phyloP scores from a whole-genome alignment of 352 stramenopile genomes.

The Phytophthora ohioensis region DNA sequence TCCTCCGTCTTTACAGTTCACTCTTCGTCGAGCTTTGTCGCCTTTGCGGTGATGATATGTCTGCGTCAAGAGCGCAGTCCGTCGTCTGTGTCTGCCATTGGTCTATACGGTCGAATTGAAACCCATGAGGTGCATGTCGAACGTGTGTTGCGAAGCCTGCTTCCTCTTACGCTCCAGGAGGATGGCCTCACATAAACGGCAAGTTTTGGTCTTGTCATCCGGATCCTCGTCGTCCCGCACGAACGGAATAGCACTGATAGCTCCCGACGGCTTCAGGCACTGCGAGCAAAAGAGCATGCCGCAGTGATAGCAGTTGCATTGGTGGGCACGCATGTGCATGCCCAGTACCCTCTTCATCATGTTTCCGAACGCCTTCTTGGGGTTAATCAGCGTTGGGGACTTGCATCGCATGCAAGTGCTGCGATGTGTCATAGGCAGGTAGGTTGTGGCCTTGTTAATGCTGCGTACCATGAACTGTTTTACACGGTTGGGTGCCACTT shows the following conservation, averaged over 20 bases:
- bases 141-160: conserved; percentile 52
- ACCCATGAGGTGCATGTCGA: conserved; percentile 69
- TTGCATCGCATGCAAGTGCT: conserved; percentile 84
- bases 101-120: conserved; percentile 47
- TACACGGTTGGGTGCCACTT: conserved; percentile 70
- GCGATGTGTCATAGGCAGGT: conserved; percentile 57
- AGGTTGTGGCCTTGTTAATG: conserved; percentile 59
- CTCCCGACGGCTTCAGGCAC: conserved; percentile 64
- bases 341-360: conserved; percentile 67
- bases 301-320: conserved; percentile 88
- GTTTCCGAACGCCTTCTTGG: conserved; percentile 61
- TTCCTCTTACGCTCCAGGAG: conserved; percentile 71
- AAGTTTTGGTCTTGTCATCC: conserved; percentile 63
- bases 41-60: conserved; percentile 30
- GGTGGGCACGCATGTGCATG: conserved; percentile 49
- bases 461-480: conserved; percentile 77
- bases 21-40: conserved; percentile 33
- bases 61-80: conserved; percentile 36
- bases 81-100: conserved; percentile 13
- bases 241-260: conserved; percentile 63
- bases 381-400: conserved; percentile 47
- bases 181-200: conserved; percentile 65
- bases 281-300: conserved; percentile 77
- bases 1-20: conserved; percentile 37
- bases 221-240: conserved; percentile 64